Base-by-base conservation (phyloP, 2,329 filamentous ascomycete species). In the Diaporthe ilicicola region DNA sequence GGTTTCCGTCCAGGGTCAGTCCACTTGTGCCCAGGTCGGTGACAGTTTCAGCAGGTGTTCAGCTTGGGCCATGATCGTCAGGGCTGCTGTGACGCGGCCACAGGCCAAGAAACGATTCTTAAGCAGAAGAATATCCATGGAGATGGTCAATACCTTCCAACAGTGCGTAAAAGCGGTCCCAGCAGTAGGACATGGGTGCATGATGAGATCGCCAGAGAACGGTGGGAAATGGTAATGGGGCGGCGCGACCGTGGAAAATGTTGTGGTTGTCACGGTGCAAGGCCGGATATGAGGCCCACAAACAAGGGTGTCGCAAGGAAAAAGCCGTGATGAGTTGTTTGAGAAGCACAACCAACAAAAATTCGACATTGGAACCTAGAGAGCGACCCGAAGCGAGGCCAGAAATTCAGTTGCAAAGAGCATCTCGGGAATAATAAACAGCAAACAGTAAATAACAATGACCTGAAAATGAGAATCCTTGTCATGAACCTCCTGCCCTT, bases 401-500 rank as follows among this genome's bases (percentile, higher is more conserved):
- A 39, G 19, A 22, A 19, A 24, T 56, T 39, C 53, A 46, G n/a
- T 44, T 53, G 37, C 68, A 39, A 29, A 17, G 59, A 39, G 22
- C 34, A 42, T 48, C 51, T 44, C 29, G 46, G 32, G n/a, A 55
- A 37, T 39, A 54, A 66, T 13, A 56, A 69, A 69, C 8, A 56
- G 24, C 51, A 9, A 56, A 24, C 17, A 44, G n/a, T 4, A 54
- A 29, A 66, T 15, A 61, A 67, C 32, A 46, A 53, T 50, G 24
- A 70, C 17, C 53, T 42, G 44, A 29, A 37, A 42, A 42, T 42
- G 39, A 22, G n/a, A 54, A 59, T 44, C 51, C 53, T n/a, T 55
- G 29, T 62, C 64, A 61, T 62, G 39, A 54, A 64, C 62, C 53
- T 68, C 50, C 62, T 70, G 50, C 71, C 64, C 34, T 27, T 65